phyloP scores from a whole-genome alignment of 1,284 basidiomycete genomes.

The Melampsora larici-populina region DNA sequence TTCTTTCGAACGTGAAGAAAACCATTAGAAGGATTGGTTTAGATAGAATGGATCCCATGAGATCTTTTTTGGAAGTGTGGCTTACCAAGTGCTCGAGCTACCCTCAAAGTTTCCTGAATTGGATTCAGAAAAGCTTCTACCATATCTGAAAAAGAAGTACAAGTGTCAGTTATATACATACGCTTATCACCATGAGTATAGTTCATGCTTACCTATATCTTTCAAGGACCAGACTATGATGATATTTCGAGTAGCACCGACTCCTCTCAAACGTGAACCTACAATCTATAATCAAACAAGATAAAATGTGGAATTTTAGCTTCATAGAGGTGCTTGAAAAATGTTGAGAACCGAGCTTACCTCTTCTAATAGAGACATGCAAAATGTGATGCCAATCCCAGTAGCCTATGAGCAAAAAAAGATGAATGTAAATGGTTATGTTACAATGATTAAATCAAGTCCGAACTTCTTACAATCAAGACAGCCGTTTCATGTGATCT shows the following conservation, averaged over 20 bases:
- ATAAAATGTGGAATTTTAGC: neutral
- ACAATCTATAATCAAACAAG: slow-evolving; percentile 3
- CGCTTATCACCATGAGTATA: neutral
- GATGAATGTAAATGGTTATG: neutral
- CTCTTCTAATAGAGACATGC: slow-evolving; percentile 41
- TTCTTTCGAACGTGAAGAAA: neutral
- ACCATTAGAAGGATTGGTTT: neutral
- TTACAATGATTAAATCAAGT: neutral
- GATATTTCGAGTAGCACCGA: slow-evolving; percentile 12
- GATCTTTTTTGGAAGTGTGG: neutral
- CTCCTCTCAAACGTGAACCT: slow-evolving; percentile 23
- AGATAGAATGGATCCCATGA: neutral
- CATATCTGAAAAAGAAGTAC: slow-evolving; percentile 9
- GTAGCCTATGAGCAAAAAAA: slow-evolving; percentile 1
- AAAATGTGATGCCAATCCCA: slow-evolving; percentile 30
- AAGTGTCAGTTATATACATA: neutral
- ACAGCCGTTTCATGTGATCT: slow-evolving; percentile 24
- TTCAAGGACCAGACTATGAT: slow-evolving; percentile 33
- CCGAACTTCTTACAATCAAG: slow-evolving; percentile 20
- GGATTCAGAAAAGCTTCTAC: slow-evolving; percentile 31
- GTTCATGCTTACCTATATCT: slow-evolving; percentile 27
- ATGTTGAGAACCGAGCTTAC: neutral
- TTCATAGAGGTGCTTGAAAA: neutral
- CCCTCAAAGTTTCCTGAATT: slow-evolving; percentile 24
- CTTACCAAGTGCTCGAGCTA: slow-evolving; percentile 24